phyloP scores from a whole-genome alignment of 1,139 yeast species.

The Blastobotrys indianensis region DNA sequence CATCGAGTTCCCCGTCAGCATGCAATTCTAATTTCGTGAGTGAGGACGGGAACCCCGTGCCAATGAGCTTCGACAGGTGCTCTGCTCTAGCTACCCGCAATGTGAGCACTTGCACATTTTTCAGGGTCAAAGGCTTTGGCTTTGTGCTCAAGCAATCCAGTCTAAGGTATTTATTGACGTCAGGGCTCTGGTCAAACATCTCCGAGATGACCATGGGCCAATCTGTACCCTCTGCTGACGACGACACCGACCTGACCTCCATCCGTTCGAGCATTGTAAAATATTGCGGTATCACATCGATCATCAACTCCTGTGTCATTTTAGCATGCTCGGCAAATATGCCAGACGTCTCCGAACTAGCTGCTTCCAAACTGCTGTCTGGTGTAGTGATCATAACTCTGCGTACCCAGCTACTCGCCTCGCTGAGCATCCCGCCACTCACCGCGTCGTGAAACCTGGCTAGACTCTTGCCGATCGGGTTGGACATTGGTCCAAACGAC shows the following conservation, averaged over 20 bases:
- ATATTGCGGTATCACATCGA: conserved; percentile 9
- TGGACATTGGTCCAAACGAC: neutral
- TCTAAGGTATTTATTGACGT: conserved; percentile 2
- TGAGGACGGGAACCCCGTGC: conserved; percentile 2
- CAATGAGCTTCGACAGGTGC: conserved; percentile 1
- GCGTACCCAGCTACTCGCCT: conserved; percentile 4
- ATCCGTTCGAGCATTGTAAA: conserved; percentile 7
- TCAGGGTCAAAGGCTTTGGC: conserved; percentile 4
- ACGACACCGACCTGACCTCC: conserved; percentile 1
- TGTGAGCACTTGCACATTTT: conserved; percentile 4
- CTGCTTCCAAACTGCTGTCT: conserved; percentile 5
- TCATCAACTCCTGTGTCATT: conserved; percentile 4
- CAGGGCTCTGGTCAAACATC: conserved; percentile 10
- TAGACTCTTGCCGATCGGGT: conserved; percentile 3
- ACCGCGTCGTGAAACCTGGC: conserved; percentile 6
- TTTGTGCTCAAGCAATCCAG: conserved; percentile 2
- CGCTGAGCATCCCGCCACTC: conserved; percentile 3
- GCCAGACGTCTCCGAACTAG: conserved; percentile 1
- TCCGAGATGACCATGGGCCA: conserved; percentile 8
- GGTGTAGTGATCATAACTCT: conserved; percentile 8
- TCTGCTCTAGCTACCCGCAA: neutral
- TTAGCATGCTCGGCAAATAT: neutral
- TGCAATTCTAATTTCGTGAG: conserved; percentile 3
- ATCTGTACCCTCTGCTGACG: neutral
- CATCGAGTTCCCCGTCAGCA: conserved; percentile 1